Conservation (phyloP, 1,284 basidiomycete species). For the Ustilago cynodontis region DNA sequence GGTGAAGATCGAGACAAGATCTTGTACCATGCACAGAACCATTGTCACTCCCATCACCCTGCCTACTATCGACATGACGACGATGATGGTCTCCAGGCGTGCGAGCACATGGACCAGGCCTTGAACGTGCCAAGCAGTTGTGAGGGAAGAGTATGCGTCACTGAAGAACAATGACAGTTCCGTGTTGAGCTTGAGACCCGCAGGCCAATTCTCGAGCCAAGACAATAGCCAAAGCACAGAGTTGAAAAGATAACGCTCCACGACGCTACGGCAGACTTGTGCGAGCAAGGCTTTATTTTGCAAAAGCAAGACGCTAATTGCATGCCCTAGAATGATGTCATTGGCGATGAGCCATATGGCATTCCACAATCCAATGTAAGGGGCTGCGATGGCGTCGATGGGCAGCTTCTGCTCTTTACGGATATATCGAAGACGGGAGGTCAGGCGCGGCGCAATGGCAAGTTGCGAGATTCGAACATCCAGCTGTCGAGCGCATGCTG, state of each 20-base stretch:
- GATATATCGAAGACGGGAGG: slow-evolving; percentile 21
- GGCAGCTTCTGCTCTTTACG: slow-evolving; percentile 26
- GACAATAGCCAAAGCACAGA: slow-evolving; percentile 71
- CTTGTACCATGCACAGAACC: slow-evolving; percentile 78
- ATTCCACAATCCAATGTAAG: slow-evolving; percentile 82
- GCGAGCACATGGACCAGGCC: slow-evolving; percentile 20
- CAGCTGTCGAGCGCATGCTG: slow-evolving; percentile 69
- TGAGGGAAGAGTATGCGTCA: slow-evolving; percentile 76
- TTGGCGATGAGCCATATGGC: slow-evolving; percentile 90
- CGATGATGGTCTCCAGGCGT: slow-evolving; percentile 63
- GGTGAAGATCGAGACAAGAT: slow-evolving; percentile 78
- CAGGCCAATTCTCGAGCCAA: slow-evolving; percentile 96
- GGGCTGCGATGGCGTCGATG: slow-evolving; percentile 30
- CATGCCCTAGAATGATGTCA: slow-evolving; percentile 84
- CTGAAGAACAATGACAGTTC: slow-evolving; percentile 87
- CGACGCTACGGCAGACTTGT: neutral
- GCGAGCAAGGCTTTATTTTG: slow-evolving; percentile 27
- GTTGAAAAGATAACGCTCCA: slow-evolving; percentile 25
- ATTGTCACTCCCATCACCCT: slow-evolving; percentile 78
- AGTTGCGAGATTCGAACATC: slow-evolving; percentile 70
- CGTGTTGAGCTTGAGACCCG: slow-evolving; percentile 94
- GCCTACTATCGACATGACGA: slow-evolving; percentile 75
- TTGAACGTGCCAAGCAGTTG: slow-evolving; percentile 27
- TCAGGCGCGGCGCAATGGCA: slow-evolving; percentile 69
- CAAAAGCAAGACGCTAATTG: slow-evolving; percentile 73